Percentiles rank a stretch among this genome's conserved stretches.
phyloP scores from a whole-genome alignment of 2,329 filamentous ascomycete genomes.

The Hymenoscyphus albidus region DNA sequence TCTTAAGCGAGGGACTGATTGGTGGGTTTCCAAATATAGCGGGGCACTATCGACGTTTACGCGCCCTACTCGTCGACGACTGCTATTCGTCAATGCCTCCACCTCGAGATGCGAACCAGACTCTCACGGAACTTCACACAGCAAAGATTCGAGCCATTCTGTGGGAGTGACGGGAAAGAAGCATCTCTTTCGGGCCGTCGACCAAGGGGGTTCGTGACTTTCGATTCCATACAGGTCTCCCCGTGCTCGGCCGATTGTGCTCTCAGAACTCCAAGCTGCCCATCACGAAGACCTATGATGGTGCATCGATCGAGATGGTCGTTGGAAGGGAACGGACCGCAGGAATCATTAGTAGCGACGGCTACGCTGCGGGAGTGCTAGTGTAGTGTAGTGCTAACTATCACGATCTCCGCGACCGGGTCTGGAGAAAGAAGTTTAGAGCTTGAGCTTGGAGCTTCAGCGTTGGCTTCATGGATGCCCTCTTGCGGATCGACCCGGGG shows the following conservation, averaged over 20 bases:
- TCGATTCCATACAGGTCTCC: not conserved
- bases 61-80: constrained; percentile 21
- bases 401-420: not conserved
- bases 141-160: not conserved
- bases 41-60: constrained; percentile 17
- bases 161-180: constrained; percentile 19
- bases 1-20: not conserved
- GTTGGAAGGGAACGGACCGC: constrained; percentile 9
- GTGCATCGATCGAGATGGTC: constrained; percentile 4
- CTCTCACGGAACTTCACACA: constrained; percentile 6
- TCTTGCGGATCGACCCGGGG: constrained; percentile 5
- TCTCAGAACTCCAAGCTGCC: not conserved
- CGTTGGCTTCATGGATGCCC: not conserved
- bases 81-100: constrained; percentile 26
- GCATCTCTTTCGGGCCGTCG: constrained; percentile 7
- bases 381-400: not conserved
- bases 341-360: not conserved
- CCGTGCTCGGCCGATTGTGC: constrained; percentile 4
- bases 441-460: not conserved
- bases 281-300: constrained; percentile 13
- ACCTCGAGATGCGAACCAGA: constrained; percentile 8
- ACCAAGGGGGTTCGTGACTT: not conserved
- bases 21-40: not conserved
- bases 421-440: not conserved
- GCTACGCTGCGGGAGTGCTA: not conserved